Percentiles rank a stretch among this genome's conserved stretches.
phyloP scores from a whole-genome alignment of 345 rosid species.

The Salix koriyanagi region DNA sequence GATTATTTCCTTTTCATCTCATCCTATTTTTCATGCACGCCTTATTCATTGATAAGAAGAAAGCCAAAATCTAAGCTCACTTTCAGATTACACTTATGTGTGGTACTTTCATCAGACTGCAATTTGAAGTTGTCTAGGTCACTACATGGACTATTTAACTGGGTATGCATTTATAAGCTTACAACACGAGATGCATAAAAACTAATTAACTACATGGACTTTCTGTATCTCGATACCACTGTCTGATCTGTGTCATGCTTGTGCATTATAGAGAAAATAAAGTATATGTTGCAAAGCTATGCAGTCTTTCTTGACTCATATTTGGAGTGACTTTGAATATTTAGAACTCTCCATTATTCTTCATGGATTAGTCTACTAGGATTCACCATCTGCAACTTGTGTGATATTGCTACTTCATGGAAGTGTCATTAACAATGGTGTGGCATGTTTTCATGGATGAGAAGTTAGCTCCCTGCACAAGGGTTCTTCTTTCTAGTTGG shows the following conservation, averaged over 20 bases:
- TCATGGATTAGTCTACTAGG: neutral
- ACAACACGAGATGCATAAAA: neutral
- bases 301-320: neutral
- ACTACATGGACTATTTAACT: no score
- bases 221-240: no score
- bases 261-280: no score
- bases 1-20: neutral
- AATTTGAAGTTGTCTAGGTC: no score
- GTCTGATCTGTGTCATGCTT: no score
- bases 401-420: neutral
- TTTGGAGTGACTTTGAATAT: neutral
- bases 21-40: neutral
- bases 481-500: neutral
- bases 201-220: no score
- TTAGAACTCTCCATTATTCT: neutral
- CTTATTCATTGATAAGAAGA: neutral
- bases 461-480: neutral
- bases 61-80: neutral
- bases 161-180: neutral
- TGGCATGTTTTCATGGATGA: neutral
- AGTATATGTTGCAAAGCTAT: no score
- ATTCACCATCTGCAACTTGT: neutral
- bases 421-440: neutral
- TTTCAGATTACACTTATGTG: neutral
- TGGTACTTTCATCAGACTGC: no score